Percentiles rank a stretch among this genome's conserved stretches.
Evolutionary conservation across 73 alveolate genomes (phyloP).

Genomic region (Urostyla sp.): DNA sequence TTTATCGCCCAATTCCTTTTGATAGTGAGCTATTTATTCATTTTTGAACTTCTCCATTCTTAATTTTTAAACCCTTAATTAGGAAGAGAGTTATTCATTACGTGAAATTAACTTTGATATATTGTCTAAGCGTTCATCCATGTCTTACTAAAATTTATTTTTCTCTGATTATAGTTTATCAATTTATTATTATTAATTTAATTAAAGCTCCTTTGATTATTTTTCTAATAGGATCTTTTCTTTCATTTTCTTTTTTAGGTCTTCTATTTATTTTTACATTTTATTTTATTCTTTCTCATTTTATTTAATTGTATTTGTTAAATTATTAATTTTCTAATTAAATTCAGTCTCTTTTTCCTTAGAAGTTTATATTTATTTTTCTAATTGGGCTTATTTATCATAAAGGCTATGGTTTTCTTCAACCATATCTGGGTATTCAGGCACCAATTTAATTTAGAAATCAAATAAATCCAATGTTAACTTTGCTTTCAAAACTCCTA

Average conservation of each 20-base stretch:
- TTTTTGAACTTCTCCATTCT: conserved; percentile 22
- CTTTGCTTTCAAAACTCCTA: conserved; percentile 22
- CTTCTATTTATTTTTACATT: neutral
- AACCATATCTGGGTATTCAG: conserved; percentile 52
- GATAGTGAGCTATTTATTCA: neutral
- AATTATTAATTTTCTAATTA: neutral
- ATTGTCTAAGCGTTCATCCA: conserved; percentile 24
- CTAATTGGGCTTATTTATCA: neutral
- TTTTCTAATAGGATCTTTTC: neutral
- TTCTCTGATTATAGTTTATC: neutral
- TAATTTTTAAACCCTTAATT: conserved; percentile 17
- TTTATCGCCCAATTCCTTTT: conserved; percentile 26
- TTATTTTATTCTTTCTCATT: neutral
- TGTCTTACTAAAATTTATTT: conserved; percentile 31
- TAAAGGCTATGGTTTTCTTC: conserved; percentile 24
- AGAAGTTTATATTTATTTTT: neutral
- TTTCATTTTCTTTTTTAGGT: neutral
- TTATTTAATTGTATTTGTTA: neutral
- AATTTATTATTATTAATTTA: neutral
- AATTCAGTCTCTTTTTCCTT: conserved; percentile 1
- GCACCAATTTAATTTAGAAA: neutral
- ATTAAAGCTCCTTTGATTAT: neutral
- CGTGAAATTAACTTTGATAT: conserved; percentile 3
- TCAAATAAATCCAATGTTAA: neutral
- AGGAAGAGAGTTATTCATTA: neutral